Evolutionary conservation across 2,329 filamentous ascomycete genomes (phyloP).

Genomic region (Colletotrichum caudatum): DNA sequence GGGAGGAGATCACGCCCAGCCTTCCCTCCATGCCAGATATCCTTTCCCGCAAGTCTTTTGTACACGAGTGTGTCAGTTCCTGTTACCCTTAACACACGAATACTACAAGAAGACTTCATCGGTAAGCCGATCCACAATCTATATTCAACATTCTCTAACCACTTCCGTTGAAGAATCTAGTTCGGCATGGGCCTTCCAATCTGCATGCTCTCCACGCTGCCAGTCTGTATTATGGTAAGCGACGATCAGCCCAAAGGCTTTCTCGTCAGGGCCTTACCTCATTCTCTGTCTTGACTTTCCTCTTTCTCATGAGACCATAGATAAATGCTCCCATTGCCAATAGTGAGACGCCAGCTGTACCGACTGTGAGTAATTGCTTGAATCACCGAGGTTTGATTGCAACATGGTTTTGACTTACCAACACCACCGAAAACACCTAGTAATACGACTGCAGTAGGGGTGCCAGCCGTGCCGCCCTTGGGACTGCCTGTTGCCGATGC

Average conservation of each 20-base stretch:
- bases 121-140: not conserved
- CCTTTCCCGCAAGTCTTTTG: not conserved
- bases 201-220: conserved; percentile 27
- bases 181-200: conserved; percentile 37
- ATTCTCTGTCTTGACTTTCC: conserved; percentile 9
- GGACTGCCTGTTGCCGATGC: conserved; percentile 15
- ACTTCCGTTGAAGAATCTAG: conserved; percentile 5
- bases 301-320: conserved; percentile 31
- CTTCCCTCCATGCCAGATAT: not conserved
- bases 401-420: conserved; percentile 15
- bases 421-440: conserved; percentile 38
- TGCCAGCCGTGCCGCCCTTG: conserved; percentile 28
- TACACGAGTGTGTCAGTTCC: not conserved
- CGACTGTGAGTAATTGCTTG: not conserved
- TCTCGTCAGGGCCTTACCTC: conserved; percentile 8
- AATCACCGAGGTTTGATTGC: accelerated
- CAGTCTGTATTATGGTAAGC: conserved; percentile 2
- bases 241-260: too few species aligned
- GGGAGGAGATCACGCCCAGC: too few species aligned
- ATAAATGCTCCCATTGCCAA: conserved; percentile 36
- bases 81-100: not conserved
- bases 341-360: conserved; percentile 30
- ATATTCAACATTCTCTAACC: not conserved
- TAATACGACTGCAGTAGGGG: conserved; percentile 31
- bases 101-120: not conserved